A percentile compares a stretch with the other conserved stretches of the same genome.
Conservation (phyloP, 2,329 filamentous ascomycete species). For the Thelonectria rubi region DNA sequence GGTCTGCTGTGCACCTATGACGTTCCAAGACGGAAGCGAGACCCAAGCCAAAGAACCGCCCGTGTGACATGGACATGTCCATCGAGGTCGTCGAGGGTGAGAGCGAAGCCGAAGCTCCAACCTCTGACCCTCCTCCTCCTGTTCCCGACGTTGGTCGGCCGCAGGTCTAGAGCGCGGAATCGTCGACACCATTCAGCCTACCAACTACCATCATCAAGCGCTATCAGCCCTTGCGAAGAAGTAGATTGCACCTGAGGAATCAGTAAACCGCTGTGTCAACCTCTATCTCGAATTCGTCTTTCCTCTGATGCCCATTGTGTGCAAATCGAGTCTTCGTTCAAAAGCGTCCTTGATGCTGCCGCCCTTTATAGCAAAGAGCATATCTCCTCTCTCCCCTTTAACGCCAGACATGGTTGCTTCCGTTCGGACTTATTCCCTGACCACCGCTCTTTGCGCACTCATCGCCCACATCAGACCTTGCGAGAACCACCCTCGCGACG, state of each 20-base stretch:
- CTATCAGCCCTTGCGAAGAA: neutral
- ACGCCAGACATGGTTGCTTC: neutral
- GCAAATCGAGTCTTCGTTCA: slow-evolving; percentile 13
- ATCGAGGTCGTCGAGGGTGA: neutral
- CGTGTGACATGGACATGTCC: neutral
- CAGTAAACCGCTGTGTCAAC: slow-evolving; percentile 3
- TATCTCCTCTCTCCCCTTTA: neutral
- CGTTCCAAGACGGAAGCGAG: slow-evolving; percentile 15
- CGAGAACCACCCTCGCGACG: slow-evolving; percentile 2
- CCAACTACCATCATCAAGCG: neutral
- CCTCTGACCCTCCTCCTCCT: no score
- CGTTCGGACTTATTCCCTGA: slow-evolving; percentile 12
- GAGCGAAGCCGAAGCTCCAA: neutral
- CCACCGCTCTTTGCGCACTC: slow-evolving; percentile 6
- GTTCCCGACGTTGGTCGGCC: neutral
- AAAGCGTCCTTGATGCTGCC: slow-evolving; percentile 4
- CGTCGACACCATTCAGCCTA: neutral
- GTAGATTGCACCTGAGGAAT: neutral
- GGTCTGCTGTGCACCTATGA: slow-evolving; percentile 14
- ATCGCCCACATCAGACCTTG: slow-evolving; percentile 16
- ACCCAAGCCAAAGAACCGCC: slow-evolving; percentile 15
- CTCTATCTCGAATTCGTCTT: slow-evolving; percentile 16
- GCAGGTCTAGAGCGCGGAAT: neutral
- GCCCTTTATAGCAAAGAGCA: neutral
- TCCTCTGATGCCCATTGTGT: slow-evolving; percentile 9